These are phyloP conservation scores for Cynara cardunculus DNA, from an alignment of 129 eudicot genomes.

Conservation along the genomic window DNA sequence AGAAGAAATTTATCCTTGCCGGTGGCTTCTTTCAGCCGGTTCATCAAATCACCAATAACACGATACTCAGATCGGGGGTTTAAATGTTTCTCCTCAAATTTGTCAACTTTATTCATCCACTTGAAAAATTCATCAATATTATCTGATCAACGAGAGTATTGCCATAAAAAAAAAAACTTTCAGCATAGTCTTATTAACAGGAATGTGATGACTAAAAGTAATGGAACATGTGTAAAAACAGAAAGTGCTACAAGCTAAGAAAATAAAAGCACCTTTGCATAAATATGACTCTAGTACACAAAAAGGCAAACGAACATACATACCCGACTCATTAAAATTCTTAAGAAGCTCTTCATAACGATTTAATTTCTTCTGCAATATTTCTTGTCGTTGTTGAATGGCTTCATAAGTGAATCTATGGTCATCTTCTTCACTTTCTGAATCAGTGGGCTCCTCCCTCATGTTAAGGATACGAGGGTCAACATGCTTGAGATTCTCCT, in stretches of 20 bases:
- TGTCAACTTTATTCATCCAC: conserved; percentile 70
- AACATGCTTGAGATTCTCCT: conserved; percentile 31
- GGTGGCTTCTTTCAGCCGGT: conserved; percentile 64
- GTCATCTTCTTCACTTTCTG: conserved; percentile 73
- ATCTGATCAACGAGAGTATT: conserved; percentile 35
- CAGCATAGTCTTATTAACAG: not conserved
- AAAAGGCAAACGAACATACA: not conserved
- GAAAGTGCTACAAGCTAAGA: not conserved
- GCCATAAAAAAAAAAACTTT: not conserved
- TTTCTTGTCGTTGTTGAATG: conserved; percentile 18
- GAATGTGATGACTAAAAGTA: not conserved
- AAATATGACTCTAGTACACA: not conserved
- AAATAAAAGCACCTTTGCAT: not conserved
- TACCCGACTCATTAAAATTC: conserved; percentile 39
- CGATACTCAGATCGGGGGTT: conserved; percentile 57
- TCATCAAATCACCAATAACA: conserved; percentile 85
- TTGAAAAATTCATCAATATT: conserved; percentile 55
- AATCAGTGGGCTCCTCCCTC: conserved; percentile 62
- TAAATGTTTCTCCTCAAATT: conserved; percentile 72
- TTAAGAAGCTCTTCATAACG: conserved; percentile 40
- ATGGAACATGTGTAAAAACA: not conserved
- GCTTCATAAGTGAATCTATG: conserved; percentile 44
- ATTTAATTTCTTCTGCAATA: conserved; percentile 37
- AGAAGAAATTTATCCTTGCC: conserved; percentile 92
- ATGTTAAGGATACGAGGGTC: conserved; percentile 21